Base-by-base conservation (phyloP, 257 asterid species). In the Solanum raphanifolium region DNA sequence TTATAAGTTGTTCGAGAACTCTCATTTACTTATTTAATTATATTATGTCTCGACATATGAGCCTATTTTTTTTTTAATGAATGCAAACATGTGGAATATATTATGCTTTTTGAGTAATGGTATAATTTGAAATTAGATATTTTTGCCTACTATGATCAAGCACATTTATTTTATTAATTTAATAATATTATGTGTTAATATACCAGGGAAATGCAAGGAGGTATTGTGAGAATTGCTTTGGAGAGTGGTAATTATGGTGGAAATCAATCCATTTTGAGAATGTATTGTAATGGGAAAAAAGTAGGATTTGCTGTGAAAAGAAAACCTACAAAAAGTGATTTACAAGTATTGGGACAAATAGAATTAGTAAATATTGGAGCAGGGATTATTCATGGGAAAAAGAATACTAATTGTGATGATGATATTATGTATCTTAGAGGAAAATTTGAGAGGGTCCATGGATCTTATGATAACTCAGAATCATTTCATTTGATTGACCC, bases 401-500 rank as follows among this genome's bases (percentile, higher is more conserved):
- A 73, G 5, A 43, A 71, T 10, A 52, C 1, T 52, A 52, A 52
- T 52, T 52, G 60, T 52, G 13, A 76, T 76, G 95, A 91, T 55
- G 90, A 90, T 88, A 86, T 94, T 27, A 90, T 91, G 92, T 94
- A 94, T 73, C 92, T 93, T 13, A 90, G 94, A 76, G 95, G 97
- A 18, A 91, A 91, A 52, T 94, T 93, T 39, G 92, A 90, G 55
- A 92, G 97, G 52, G 90, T 87, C 73, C 93, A 89, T 79, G 91
- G 92, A n/a, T 90, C 95, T 4, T 73, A 89, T 4, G 90, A 93
- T 84, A 58, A 43, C 13, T 90, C 95, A 3, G 92, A 93, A 89
- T 93, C 95, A 1, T 94, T 91, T 86, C 95, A 93, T 91, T 93
- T 94, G 91, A 89, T 91, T 27, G 95, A 94, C 89, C 91, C 91